Base-by-base conservation (phyloP, 352 stramenopile species). In the Phytopythium oedochilum region DNA sequence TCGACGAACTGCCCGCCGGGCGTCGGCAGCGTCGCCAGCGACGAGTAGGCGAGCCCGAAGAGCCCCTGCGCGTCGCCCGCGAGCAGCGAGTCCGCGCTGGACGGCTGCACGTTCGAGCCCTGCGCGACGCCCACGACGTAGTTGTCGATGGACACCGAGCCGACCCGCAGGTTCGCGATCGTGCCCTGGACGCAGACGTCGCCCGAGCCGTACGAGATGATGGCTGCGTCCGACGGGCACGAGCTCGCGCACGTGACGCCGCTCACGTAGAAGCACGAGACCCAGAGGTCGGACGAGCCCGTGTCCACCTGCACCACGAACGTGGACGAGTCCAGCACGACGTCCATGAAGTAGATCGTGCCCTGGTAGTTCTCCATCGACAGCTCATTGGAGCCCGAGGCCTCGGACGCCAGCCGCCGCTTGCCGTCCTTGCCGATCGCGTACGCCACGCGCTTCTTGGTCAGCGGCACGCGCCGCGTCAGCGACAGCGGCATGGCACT, bases 221-320 rank as follows among this genome's bases (percentile, higher is more conserved):
- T 69, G 2, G 25, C 71, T 0, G 68, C 55, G 9, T 49, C 57
- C 1, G 51, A 56, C 0, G 82, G 79, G 43, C 82, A 92, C n/a
- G 65, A 59, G 10, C 57, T 63, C 35, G 52, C 25, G 51, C 82
- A 92, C 17, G 60, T 69, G 20, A 63, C 57, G 44, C 59, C 43
- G 23, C 51, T 67, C 42, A 86, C 57, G 62, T 73, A 82, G 40
- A 73, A 73, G 58, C 82, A 92, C 14, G 78, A 83, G 57, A 92
- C 62, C 79, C 83, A 92, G 9, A 89, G 61, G 60, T 92, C 79
- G 15, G 83, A 88, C 42, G 83, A 92, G 44, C 83, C 83, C 8
- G 79, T 92, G 65, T 92, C 82, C 20, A 92, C 66, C 22, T 83
- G 68, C 53, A 92, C 70, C 0, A 66, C 59, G 65, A 76, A 88